Base-by-base conservation (phyloP, 192 early-diverging fungal species). In the Coemansia sp. region DNA sequence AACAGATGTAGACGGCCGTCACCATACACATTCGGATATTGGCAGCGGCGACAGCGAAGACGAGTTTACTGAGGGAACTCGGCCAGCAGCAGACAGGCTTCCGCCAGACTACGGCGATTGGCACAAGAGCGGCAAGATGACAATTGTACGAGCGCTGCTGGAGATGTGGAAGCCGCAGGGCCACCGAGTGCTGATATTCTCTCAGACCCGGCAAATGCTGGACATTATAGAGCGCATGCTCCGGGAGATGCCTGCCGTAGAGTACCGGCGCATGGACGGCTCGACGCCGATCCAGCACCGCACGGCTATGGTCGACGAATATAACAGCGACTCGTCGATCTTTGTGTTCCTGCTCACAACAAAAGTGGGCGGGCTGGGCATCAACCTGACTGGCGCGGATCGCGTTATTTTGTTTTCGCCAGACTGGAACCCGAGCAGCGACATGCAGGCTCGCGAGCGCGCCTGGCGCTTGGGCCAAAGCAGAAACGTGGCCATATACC, bases 381-480 rank as follows among this genome's bases (percentile, higher is more conserved):
- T 96, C 34, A 97, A 99, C 54, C 68, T 99, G 42, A 96, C 90
- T 0, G 92, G 92, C 0, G 96, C 96, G 0, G 81, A 97, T 56
- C 82, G 96, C 0, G 85, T 97, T 5, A 85, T 99, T 17, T 82
- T 99, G 18, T 99, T 79, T 64, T 94, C 96, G 76, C 96, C 96
- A 3, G 96, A 99, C 54, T 99, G 96, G 96, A 99, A 99, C 53
- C 94, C 94, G 2, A 92, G 90, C 13, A 95, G 88, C 26, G 96
- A 99, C 64, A 77, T 87, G 18, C 96, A 99, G 49, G 94, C 96
- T 1, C 72, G 93, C 37, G 94, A 99, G 73, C 80, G 96, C 19
- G 94, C 94, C 1, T 96, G 92, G 92, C 71, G 96, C 22, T 54
- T 96, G 12, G 96, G 96, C 0, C 96, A 99, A 56, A 91, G 68